Conservation (phyloP, 176 grass and related monocot species). For the Calamus simplicifolius region DNA sequence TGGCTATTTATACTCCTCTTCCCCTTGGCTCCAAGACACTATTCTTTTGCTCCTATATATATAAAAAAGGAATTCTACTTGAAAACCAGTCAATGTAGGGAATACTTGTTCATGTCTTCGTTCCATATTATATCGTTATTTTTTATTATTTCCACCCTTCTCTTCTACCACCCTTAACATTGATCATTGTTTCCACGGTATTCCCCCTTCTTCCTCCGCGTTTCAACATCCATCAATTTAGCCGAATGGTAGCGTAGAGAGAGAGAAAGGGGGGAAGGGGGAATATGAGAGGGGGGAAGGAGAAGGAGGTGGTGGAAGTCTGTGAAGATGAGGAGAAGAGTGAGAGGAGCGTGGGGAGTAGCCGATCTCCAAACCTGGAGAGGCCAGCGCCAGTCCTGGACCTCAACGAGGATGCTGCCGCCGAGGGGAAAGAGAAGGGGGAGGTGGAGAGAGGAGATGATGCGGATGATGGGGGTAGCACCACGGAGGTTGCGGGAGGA, state of each 20-base stretch:
- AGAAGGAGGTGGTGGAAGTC: constrained; percentile 40
- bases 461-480: constrained; percentile 40
- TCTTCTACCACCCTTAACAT: constrained; percentile 24
- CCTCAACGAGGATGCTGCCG: constrained; percentile 43
- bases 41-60: constrained; percentile 7
- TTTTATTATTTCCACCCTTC: constrained; percentile 22
- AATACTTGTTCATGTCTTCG: constrained; percentile 57
- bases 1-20: background rate
- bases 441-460: constrained; percentile 20
- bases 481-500: constrained; percentile 28
- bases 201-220: constrained; percentile 33
- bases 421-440: constrained; percentile 28
- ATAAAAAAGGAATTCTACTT: constrained; percentile 12
- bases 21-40: constrained; percentile 12
- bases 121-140: constrained; percentile 42
- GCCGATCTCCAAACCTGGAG: background rate
- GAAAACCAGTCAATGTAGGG: constrained; percentile 61
- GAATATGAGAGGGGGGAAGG: constrained; percentile 22
- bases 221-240: constrained; percentile 22
- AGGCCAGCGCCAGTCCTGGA: constrained; percentile 30
- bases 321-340: constrained; percentile 31
- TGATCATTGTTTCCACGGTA: constrained; percentile 11
- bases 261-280: constrained; percentile 5
- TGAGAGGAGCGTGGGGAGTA: background rate
- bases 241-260: constrained; percentile 25